Base-by-base conservation (phyloP, 768 basidiomycete species). In the Fibroporia radiculosa region DNA sequence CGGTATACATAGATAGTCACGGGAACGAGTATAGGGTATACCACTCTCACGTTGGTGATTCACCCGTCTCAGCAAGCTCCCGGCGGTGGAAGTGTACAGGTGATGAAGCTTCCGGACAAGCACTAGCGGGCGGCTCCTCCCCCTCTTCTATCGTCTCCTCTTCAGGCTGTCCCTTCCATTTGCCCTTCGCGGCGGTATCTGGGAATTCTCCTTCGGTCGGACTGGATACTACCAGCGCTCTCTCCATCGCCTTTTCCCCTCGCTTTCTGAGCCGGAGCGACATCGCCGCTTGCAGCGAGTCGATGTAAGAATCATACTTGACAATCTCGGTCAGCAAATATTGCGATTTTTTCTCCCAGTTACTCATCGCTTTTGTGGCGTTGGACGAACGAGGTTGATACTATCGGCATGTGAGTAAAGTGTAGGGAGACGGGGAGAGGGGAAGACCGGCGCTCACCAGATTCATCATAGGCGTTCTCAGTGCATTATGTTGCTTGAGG, bases 241-340 rank as follows among this genome's bases (percentile, higher is more conserved):
- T 67, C 57, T 85, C 82, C 37, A 86, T 61, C 25, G 75, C 79
- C 66, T 89, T 93, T 65, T 97, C 90, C 24, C 93, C 93, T 43
- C 91, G 78, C 62, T 84, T 90, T 66, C 89, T 90, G 53, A 95
- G 67, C 26, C 93, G 80, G 33, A 95, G 71, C 7, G 71, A 69
- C 82, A 93, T 93, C 28, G 86, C 93, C 3, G 70, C 66, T 59
- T 84, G 78, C 24, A 99, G 73, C 5, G 92, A 88, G 51, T 95
- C 92, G 44, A 95, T 84, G 62, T 99, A 99, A 13, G 87, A 86
- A 42, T 90, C 82, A 63, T 97, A 98, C 62, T 98, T 98, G 59
- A 92, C 88, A 32, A 91, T 88, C 67, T 99, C 95, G 7, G 85
- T 78, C 42, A 93, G 72, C 37, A 98, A 68, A 61, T 89, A 89